Percentiles rank a stretch among this genome's conserved stretches.
Evolutionary conservation across 2,329 filamentous ascomycete species (phyloP).

Genomic region (Cylindrodendrum hubeiense): DNA sequence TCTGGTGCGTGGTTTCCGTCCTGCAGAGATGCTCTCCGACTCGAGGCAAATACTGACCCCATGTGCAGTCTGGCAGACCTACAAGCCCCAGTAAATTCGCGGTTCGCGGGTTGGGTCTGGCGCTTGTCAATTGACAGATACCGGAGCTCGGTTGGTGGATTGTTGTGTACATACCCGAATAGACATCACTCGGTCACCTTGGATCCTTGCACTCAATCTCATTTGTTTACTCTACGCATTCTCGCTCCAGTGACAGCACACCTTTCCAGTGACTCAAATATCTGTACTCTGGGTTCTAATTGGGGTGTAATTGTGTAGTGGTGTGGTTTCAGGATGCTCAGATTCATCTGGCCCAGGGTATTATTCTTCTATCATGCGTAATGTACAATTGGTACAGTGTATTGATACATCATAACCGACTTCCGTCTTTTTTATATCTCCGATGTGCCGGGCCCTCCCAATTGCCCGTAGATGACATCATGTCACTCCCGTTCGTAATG

Average conservation of each 20-base stretch:
- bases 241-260: no score
- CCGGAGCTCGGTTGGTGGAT: slow-evolving; percentile 40
- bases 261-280: background rate
- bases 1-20: slow-evolving; percentile 62
- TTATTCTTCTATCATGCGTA: slow-evolving; percentile 29
- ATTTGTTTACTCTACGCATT: slow-evolving; percentile 39
- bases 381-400: slow-evolving; percentile 43
- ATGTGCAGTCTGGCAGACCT: slow-evolving; percentile 61
- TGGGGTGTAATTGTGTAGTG: background rate
- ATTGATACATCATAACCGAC: slow-evolving; percentile 44
- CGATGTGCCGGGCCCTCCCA: slow-evolving; percentile 40
- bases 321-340: slow-evolving; percentile 19
- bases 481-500: slow-evolving; percentile 52
- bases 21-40: slow-evolving; percentile 12
- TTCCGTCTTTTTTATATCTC: slow-evolving; percentile 45
- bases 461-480: slow-evolving; percentile 44
- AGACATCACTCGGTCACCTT: slow-evolving; percentile 47
- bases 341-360: slow-evolving; percentile 36
- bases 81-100: slow-evolving; percentile 53
- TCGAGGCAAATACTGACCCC: slow-evolving; percentile 36
- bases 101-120: slow-evolving; percentile 24
- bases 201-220: slow-evolving; percentile 43
- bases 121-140: slow-evolving; percentile 32
- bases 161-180: slow-evolving; percentile 50
- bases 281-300: background rate